Percentiles rank a stretch among this genome's conserved stretches.
Evolutionary conservation across 1,284 basidiomycete species (phyloP).

Genomic region (Trichosporon sp.): DNA sequence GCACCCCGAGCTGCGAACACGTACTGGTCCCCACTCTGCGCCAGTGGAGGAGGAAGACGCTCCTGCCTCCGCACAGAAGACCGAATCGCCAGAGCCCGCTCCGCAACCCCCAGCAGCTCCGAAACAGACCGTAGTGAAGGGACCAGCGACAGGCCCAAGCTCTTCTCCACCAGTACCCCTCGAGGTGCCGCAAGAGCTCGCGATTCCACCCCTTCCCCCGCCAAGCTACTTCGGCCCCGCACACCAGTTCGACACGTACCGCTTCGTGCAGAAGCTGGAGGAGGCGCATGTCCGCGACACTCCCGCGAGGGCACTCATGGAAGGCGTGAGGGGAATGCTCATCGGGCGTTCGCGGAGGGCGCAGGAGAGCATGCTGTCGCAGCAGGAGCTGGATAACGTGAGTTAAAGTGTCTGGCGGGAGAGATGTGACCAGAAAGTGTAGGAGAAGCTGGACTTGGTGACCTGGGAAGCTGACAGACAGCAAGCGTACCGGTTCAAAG

Average conservation of each 20-base stretch:
- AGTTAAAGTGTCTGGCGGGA: conserved; percentile 47
- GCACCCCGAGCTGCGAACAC: conserved; percentile 9
- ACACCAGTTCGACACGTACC: conserved; percentile 57
- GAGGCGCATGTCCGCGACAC: conserved; percentile 38
- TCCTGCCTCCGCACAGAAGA: not conserved
- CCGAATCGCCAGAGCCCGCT: not conserved
- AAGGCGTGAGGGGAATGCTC: conserved; percentile 77
- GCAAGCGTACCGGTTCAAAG: conserved; percentile 95
- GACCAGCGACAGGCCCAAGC: conserved; percentile 10
- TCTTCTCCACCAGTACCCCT: conserved; percentile 2
- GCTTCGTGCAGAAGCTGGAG: conserved; percentile 53
- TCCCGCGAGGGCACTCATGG: conserved; percentile 78
- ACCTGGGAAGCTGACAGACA: conserved; percentile 50
- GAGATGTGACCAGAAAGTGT: too few species aligned
- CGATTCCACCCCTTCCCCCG: not conserved
- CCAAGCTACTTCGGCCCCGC: conserved; percentile 12
- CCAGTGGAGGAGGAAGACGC: not conserved
- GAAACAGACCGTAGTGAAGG: not conserved
- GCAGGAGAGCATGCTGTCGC: conserved; percentile 70
- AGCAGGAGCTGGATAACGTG: conserved; percentile 89
- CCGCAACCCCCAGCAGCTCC: not conserved
- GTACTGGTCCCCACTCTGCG: not conserved
- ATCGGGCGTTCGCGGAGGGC: conserved; percentile 76
- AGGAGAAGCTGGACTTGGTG: too few species aligned
- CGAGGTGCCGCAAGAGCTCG: conserved; percentile 10